Evolutionary conservation across 805 yeast species (phyloP).

Genomic region (Spathaspora boniae): DNA sequence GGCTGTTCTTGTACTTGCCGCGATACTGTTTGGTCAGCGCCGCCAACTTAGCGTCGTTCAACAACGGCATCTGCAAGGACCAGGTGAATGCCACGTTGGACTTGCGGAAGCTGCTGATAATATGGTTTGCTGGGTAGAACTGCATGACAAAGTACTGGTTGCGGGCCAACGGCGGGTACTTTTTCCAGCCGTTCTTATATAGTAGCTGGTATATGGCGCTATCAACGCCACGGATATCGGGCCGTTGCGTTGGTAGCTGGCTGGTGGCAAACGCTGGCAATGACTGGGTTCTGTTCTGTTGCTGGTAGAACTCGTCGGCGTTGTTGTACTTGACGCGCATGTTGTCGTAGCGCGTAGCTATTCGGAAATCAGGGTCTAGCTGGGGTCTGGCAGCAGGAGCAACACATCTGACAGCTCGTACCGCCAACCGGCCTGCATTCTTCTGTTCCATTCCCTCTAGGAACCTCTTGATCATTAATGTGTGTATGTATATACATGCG

Average conservation of each 20-base stretch:
- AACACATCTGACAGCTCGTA: too few species aligned
- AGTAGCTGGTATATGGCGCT: slow-evolving; percentile 15
- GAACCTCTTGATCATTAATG: too few species aligned
- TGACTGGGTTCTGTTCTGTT: neutral
- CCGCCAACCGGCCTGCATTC: too few species aligned
- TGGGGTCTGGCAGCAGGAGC: too few species aligned
- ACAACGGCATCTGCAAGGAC: slow-evolving; percentile 21
- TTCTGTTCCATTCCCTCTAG: too few species aligned
- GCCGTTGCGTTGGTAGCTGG: slow-evolving; percentile 22
- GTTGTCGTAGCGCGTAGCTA: too few species aligned
- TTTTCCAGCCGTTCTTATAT: slow-evolving; percentile 10
- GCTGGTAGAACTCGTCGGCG: slow-evolving; percentile 7
- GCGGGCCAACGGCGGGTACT: slow-evolving; percentile 14
- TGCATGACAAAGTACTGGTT: slow-evolving; percentile 22
- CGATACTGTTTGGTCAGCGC: slow-evolving; percentile 19
- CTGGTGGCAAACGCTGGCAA: slow-evolving; percentile 10
- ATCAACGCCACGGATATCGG: slow-evolving; percentile 37
- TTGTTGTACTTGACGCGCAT: slow-evolving; percentile 6
- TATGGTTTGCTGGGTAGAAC: slow-evolving; percentile 30
- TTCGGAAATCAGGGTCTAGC: too few species aligned
- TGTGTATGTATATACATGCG: too few species aligned
- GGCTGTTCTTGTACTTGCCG: slow-evolving; percentile 22
- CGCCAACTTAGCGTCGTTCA: slow-evolving; percentile 25
- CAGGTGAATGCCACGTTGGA: slow-evolving; percentile 36
- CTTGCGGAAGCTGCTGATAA: slow-evolving; percentile 27